Percentiles rank a stretch among this genome's conserved stretches.
Conservation (phyloP, 768 basidiomycete species). For the Pulveroboletus sp. region DNA sequence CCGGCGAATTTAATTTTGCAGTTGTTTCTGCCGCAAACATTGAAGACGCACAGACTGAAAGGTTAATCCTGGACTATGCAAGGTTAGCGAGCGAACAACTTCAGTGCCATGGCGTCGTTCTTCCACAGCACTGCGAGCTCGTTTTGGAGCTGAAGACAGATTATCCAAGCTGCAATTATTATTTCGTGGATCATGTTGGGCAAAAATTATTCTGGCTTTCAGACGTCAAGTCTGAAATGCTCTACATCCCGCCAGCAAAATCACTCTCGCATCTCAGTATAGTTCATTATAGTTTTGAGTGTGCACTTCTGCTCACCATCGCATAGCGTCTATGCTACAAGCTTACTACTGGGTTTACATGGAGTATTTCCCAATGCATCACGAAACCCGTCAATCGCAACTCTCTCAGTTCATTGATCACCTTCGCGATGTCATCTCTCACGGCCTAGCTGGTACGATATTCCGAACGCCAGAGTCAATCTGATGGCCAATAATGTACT, state of each 20-base stretch:
- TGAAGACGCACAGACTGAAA: conserved; percentile 34
- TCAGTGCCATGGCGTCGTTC: conserved; percentile 24
- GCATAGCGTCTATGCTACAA: not conserved
- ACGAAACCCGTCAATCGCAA: conserved; percentile 34
- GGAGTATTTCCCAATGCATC: conserved; percentile 58
- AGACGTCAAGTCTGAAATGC: conserved; percentile 35
- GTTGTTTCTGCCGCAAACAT: conserved; percentile 54
- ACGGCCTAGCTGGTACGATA: conserved; percentile 46
- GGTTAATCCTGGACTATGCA: conserved; percentile 38
- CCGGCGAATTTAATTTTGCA: conserved; percentile 21
- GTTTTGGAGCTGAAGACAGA: conserved; percentile 41
- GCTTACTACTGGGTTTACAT: conserved; percentile 53
- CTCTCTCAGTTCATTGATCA: conserved; percentile 41
- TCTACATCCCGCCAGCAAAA: conserved; percentile 40
- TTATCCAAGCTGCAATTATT: conserved; percentile 42
- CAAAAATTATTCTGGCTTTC: conserved; percentile 53
- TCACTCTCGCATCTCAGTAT: conserved; percentile 48
- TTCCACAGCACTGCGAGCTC: conserved; percentile 43
- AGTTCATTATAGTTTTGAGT: conserved; percentile 10
- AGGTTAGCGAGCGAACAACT: conserved; percentile 33
- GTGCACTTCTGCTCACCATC: not conserved
- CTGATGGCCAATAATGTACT: not conserved
- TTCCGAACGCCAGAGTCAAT: too few relatives aligned
- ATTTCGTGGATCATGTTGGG: conserved; percentile 47
- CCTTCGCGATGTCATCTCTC: conserved; percentile 48